Conservation (phyloP, 2,329 filamentous ascomycete species). For the Drechslerella dactyloides region DNA sequence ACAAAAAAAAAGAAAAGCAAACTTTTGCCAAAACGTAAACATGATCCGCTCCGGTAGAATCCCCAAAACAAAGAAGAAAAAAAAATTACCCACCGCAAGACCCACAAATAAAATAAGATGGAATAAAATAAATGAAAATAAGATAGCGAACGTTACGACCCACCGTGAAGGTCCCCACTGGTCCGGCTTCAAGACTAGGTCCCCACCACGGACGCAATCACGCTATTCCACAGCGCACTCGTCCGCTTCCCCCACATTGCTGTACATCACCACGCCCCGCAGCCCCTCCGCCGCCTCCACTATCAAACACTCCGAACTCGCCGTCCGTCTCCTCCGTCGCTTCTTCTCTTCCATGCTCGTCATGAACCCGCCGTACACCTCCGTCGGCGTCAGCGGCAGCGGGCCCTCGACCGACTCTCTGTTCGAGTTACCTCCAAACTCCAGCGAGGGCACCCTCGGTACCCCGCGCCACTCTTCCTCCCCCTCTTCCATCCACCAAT, state of each 20-base stretch:
- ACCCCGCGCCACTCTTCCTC: conserved; percentile 17
- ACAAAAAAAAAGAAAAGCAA: no score
- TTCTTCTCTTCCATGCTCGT: conserved; percentile 14
- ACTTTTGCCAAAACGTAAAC: no score
- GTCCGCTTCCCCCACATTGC: conserved; percentile 15
- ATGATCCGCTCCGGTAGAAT: no score
- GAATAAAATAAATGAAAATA: no score
- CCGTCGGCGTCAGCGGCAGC: conserved; percentile 29
- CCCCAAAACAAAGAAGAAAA: no score
- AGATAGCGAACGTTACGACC: no score
- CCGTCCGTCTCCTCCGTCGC: conserved; percentile 32
- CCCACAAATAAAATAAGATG: no score
- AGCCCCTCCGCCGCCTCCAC: conserved; percentile 35
- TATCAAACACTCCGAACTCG: conserved; percentile 44
- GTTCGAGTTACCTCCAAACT: conserved; percentile 40
- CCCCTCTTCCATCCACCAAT: conserved; percentile 40
- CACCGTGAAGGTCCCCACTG: no score
- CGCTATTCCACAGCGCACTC: conserved; percentile 45
- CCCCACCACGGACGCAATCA: no score
- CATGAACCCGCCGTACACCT: conserved; percentile 25
- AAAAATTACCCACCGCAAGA: no score
- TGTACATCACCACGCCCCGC: conserved; percentile 19
- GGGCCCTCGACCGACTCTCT: conserved; percentile 13
- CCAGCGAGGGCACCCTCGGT: conserved; percentile 44
- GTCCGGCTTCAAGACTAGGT: no score